Evolutionary conservation across 192 early-diverging fungal species (phyloP).

Genomic region (Neocallimastix lanati): DNA sequence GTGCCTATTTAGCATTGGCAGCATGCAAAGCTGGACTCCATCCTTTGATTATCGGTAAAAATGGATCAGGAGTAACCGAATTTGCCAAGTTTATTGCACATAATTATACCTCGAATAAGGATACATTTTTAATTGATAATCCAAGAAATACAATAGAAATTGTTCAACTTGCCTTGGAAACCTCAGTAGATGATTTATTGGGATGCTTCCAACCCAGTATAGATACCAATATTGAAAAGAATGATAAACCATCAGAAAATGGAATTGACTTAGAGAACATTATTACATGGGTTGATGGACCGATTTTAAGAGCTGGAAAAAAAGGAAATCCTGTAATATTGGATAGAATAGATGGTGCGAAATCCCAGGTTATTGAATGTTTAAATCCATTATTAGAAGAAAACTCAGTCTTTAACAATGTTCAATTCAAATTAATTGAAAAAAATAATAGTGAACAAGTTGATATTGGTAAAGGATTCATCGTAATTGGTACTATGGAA

Average conservation of each 20-base stretch:
- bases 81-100: neutral
- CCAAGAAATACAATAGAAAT: neutral
- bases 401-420: neutral
- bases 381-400: neutral
- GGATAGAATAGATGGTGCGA: neutral
- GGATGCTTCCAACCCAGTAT: neutral
- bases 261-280: neutral
- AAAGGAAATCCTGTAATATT: neutral
- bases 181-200: neutral
- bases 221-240: too few species aligned
- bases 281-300: neutral
- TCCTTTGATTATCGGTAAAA: neutral
- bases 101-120: neutral
- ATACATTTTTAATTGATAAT: neutral
- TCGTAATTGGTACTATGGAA: neutral
- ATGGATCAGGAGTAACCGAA: neutral
- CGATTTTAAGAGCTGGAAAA: neutral
- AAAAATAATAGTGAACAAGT: neutral
- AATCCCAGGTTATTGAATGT: neutral
- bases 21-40: neutral
- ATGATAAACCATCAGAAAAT: too few species aligned
- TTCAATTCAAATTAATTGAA: neutral
- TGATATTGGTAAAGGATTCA: neutral
- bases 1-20: neutral
- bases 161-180: neutral